Evolutionary conservation across 75 land plant species (phyloP).

Genomic region (Ceratopteris richardii): DNA sequence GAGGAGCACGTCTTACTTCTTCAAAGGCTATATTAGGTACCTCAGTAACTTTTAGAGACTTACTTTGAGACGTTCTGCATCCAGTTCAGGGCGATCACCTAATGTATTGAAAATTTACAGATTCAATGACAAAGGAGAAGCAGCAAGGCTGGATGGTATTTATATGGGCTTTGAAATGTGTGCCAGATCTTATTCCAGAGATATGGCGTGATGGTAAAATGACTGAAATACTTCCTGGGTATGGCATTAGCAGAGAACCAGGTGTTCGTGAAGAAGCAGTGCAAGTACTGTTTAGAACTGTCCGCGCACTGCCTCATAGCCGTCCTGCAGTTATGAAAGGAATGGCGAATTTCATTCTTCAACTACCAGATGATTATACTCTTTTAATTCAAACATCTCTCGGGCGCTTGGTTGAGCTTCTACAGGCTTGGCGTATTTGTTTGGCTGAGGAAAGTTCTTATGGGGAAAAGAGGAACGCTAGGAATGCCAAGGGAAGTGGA

Average conservation of each 20-base stretch:
- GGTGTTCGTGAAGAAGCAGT: slow-evolving; percentile 99
- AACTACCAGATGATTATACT: slow-evolving; percentile 89
- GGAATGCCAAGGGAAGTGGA: slow-evolving; percentile 16
- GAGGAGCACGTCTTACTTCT: slow-evolving; percentile 76
- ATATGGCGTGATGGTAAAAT: slow-evolving; percentile 85
- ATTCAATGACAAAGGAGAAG: slow-evolving; percentile 81
- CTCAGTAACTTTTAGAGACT: neutral
- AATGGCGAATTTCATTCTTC: slow-evolving; percentile 86
- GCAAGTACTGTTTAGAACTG: slow-evolving; percentile 84
- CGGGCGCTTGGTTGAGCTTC: slow-evolving; percentile 83
- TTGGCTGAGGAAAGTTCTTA: slow-evolving; percentile 57
- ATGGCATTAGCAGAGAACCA: slow-evolving; percentile 95
- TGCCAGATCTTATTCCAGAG: slow-evolving; percentile 94
- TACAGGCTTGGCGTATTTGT: slow-evolving; percentile 90
- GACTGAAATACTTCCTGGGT: slow-evolving; percentile 89
- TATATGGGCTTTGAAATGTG: slow-evolving; percentile 94
- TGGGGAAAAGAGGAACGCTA: slow-evolving; percentile 27
- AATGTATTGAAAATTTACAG: slow-evolving; percentile 16
- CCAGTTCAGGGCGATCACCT: no score
- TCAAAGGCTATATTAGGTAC: slow-evolving; percentile 73
- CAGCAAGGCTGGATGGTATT: slow-evolving; percentile 88
- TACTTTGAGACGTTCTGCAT: no score
- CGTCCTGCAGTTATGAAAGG: slow-evolving; percentile 96
- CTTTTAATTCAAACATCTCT: slow-evolving; percentile 86
- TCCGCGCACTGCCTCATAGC: slow-evolving; percentile 84